Evolutionary conservation across 768 basidiomycete species (phyloP), one percentile per base, ranked within the genome.

Genomic region (Pulveroboletus sp.): DNA sequence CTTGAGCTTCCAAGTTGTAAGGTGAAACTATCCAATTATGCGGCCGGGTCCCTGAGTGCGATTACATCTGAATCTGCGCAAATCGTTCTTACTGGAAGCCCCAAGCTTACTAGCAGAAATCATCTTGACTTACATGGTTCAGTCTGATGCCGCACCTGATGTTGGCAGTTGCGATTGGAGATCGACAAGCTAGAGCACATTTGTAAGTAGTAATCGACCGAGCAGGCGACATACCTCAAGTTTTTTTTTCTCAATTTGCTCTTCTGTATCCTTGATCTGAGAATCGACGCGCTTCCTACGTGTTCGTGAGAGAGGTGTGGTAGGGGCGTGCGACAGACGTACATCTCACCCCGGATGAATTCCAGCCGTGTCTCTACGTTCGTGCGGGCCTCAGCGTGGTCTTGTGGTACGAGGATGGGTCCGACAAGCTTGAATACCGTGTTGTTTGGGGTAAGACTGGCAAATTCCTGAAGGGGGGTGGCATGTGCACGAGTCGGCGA

Each of bases 261-360:
- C 75, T 56, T 85, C 82, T 22, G 86, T 71, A 4, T 94, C 90
- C 62, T 89, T 85, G 39, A 97, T 73, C 64, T 91, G 89, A 8
- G 61, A 66, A 68, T 96, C 94, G 2, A 92, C 81, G 20, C 92
- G 80, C 70, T 86, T 87, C 49, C 85, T 86, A 52, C 16, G 31
- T n/a, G 22, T 36, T 35, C 13, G 43, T 63, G 20, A 61, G 56
- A 45, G 17, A 16, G 38, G 29, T 20, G 30, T 16, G 45, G 22
- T 9, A 30, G 30, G 26, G 23, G 13, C 6, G 22, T 35, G 9
- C 14, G 41, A 26, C 14, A 14, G 22, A 53, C 85, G 49, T 48
- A 95, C 94, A 94, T 92, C 69, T 97, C 93, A 48, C 82, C 71
- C 37, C 71, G 76, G 61, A 97, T 98, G 71, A 91, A 94, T 50